Evolutionary conservation across 176 grass and related monocot genomes (phyloP).

Genomic region (Urochloa ruziziensis): DNA sequence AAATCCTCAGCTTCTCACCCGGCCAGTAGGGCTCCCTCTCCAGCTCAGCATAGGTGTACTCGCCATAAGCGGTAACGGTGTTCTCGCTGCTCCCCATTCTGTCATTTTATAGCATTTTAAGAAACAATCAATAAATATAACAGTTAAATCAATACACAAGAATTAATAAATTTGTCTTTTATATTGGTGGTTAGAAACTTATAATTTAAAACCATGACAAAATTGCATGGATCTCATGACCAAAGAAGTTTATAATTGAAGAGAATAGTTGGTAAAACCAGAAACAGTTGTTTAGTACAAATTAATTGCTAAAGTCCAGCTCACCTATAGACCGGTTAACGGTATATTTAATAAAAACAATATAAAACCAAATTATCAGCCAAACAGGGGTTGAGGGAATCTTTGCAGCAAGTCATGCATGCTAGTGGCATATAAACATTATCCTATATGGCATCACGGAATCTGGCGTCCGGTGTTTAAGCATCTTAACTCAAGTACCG

Average conservation of each 20-base stretch:
- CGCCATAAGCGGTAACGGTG: constrained; percentile 52
- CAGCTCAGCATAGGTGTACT: constrained; percentile 75
- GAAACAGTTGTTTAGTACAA: neutral
- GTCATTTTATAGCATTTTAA: constrained; percentile 16
- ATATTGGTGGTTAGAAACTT: neutral
- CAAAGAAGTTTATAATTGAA: neutral
- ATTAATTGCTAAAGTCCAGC: constrained; percentile 3
- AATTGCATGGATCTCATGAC: neutral
- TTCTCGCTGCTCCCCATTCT: constrained; percentile 74
- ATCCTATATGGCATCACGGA: neutral
- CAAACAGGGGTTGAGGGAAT: constrained; percentile 6
- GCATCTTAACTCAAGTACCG: neutral
- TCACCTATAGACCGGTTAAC: too few relatives aligned
- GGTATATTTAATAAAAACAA: neutral
- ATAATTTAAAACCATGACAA: neutral
- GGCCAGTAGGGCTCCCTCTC: constrained; percentile 82
- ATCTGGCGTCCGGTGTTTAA: neutral
- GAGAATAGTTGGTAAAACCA: neutral
- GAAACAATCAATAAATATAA: neutral
- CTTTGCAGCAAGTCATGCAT: constrained; percentile 10
- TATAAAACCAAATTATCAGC: neutral
- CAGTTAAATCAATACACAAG: neutral
- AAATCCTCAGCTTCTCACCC: constrained; percentile 67
- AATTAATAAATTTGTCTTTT: neutral
- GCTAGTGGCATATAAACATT: neutral